phyloP scores from a whole-genome alignment of 768 basidiomycete genomes.

The Lactifluus hygrophoroides region DNA sequence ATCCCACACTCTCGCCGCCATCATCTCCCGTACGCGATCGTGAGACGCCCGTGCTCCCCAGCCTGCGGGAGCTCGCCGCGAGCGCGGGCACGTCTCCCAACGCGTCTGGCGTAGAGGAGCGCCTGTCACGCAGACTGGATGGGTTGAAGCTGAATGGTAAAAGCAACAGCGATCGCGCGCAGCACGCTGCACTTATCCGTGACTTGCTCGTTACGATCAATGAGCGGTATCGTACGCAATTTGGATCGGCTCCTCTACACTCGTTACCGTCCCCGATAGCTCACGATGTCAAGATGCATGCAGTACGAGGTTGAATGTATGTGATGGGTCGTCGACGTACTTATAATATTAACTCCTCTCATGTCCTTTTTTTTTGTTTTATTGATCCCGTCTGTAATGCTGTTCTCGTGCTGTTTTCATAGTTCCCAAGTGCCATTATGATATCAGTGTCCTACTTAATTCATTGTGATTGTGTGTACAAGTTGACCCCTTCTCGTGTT shows the following conservation, averaged over 20 bases:
- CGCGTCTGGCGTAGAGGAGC: constrained; percentile 15
- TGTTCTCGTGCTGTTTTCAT: neutral
- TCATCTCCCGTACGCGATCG: constrained; percentile 10
- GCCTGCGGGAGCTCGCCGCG: constrained; percentile 19
- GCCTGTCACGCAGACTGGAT: constrained; percentile 15
- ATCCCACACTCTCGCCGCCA: constrained; percentile 39
- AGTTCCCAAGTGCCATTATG: neutral
- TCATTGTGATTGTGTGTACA: neutral
- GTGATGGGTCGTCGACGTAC: neutral
- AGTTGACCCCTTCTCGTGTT: neutral
- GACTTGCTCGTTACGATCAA: constrained; percentile 64
- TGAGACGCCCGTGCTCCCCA: constrained; percentile 10
- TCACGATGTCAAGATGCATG: constrained; percentile 39
- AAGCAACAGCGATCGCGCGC: constrained; percentile 39
- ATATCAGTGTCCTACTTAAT: constrained; percentile 6
- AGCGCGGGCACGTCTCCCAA: constrained; percentile 7
- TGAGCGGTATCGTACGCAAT: constrained; percentile 43
- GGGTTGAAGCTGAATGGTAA: constrained; percentile 20
- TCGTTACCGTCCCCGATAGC: constrained; percentile 6
- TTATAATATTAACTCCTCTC: too few species aligned
- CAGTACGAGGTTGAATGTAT: constrained; percentile 21
- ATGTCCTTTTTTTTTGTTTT: neutral
- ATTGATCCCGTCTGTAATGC: neutral
- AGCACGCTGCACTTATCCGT: constrained; percentile 61
- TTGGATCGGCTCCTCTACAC: constrained; percentile 27